Evolutionary conservation across 1,139 yeast genomes (phyloP), one percentile per base, ranked within the genome.

Genomic region (Scheffersomyces illinoinensis): DNA sequence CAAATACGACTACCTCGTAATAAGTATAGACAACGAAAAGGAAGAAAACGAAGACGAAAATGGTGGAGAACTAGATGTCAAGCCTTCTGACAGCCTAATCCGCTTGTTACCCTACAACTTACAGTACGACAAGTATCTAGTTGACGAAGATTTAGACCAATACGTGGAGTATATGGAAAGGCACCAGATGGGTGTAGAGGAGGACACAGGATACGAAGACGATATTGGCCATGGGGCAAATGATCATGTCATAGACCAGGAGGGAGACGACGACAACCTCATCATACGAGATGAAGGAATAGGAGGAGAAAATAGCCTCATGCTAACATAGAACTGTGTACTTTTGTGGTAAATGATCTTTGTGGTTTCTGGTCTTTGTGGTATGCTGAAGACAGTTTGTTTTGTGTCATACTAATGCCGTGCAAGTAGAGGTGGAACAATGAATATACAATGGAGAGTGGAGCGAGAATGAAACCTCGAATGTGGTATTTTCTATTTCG

Each of bases 21-120:
- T 70, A 7, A 71, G 65, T 53, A 65, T 73, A 17, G 70, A 71
- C 4, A 73, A 68, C 21, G 61, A 61, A 7, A 64, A 57, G 4
- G 60, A 59, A 12, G 64, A 56, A 17, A 56, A 47, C 14, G 56
- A 50, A 12, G 62, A 64, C 5, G 66, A 62, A 20, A 57, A 57
- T 12, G 52, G 49, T 4, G 61, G 55, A 17, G 62, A 59, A 5
- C 62, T 67, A 19, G 62, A 63, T 6, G 62, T 71, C 2, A 59
- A 61, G 47, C 75, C 76, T 0, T 65, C 74, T 2, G 61, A 65
- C 12, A 68, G 66, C 6, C 62, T 74, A 57, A 65, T 63, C 19
- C 56, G 64, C 17, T 55, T 68, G 4, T 66, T 76, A 47, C 80
- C 81, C 0, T 76, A 76, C 60, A 77, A 77, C 56, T 53, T 76